Percentiles rank a stretch among this genome's conserved stretches.
Evolutionary conservation across 192 early-diverging fungal species (phyloP).

Genomic region (Umbelopsis isabellina): DNA sequence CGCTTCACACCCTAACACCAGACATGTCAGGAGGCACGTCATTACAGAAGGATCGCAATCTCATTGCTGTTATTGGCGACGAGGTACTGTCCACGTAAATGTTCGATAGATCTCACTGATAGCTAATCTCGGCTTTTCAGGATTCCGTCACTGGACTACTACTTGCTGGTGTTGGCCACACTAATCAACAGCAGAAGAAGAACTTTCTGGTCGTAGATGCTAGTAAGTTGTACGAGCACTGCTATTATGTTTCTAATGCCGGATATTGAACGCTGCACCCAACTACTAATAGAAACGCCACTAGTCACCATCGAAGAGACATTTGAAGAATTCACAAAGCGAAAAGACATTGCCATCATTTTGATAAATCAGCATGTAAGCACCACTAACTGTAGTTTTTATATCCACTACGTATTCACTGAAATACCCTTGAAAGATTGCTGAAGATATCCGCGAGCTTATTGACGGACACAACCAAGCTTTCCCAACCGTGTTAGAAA

Average conservation of each 20-base stretch:
- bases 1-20: background rate
- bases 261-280: background rate
- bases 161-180: constrained; percentile 96
- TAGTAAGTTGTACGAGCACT: constrained; percentile 59
- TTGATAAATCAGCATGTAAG: constrained; percentile 95
- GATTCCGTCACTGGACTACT: constrained; percentile 95
- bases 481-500: constrained; percentile 97
- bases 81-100: constrained; percentile 42
- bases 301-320: constrained; percentile 70
- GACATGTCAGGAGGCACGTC: constrained; percentile 32
- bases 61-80: constrained; percentile 69
- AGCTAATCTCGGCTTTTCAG: constrained; percentile 22
- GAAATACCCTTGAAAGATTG: constrained; percentile 63
- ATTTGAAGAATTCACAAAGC: constrained; percentile 87
- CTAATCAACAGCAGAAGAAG: constrained; percentile 86
- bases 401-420: background rate
- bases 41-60: constrained; percentile 58
- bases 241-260: too few species aligned
- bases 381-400: background rate
- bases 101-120: background rate
- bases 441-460: constrained; percentile 87
- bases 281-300: constrained; percentile 68
- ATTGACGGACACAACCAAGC: constrained; percentile 90
- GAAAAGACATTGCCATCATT: constrained; percentile 98
- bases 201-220: constrained; percentile 97